Evolutionary conservation across 768 basidiomycete genomes (phyloP).

Genomic region (Suillus lakei): DNA sequence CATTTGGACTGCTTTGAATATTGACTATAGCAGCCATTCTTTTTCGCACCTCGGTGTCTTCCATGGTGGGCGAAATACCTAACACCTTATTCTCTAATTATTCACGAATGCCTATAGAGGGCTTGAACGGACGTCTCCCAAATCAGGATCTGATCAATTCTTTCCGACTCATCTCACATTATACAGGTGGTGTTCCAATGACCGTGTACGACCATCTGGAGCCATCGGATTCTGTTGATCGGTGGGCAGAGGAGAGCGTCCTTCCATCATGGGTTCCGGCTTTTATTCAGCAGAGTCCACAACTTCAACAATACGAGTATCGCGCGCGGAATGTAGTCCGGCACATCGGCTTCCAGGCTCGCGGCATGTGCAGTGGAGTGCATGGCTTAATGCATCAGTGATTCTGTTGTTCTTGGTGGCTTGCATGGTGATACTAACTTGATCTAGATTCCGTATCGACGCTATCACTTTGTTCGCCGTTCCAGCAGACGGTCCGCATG

Average conservation of each 20-base stretch:
- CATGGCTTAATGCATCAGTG: constrained; percentile 92
- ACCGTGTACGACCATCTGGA: constrained; percentile 81
- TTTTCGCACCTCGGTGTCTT: constrained; percentile 96
- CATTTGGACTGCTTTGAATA: constrained; percentile 93
- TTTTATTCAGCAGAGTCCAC: constrained; percentile 43
- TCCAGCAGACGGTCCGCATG: constrained; percentile 90
- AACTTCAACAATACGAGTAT: constrained; percentile 55
- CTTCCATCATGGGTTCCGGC: constrained; percentile 53
- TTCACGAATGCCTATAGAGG: constrained; percentile 61
- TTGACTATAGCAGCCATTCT: constrained; percentile 97
- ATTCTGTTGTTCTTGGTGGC: constrained; percentile 22
- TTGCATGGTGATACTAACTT: not conserved
- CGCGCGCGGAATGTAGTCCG: constrained; percentile 70
- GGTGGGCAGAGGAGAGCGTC: constrained; percentile 29
- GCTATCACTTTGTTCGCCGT: constrained; percentile 89
- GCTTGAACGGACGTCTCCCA: constrained; percentile 91
- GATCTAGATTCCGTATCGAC: constrained; percentile 85
- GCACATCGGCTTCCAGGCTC: constrained; percentile 75
- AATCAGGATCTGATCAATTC: constrained; percentile 96
- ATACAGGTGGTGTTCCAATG: constrained; percentile 77
- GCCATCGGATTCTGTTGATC: constrained; percentile 42
- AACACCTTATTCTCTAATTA: not conserved
- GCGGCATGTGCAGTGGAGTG: constrained; percentile 83
- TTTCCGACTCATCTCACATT: constrained; percentile 69
- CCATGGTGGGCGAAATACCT: constrained; percentile 62